phyloP scores from a whole-genome alignment of 2,329 filamentous ascomycete genomes.

The Fusarium chlamydosporum region DNA sequence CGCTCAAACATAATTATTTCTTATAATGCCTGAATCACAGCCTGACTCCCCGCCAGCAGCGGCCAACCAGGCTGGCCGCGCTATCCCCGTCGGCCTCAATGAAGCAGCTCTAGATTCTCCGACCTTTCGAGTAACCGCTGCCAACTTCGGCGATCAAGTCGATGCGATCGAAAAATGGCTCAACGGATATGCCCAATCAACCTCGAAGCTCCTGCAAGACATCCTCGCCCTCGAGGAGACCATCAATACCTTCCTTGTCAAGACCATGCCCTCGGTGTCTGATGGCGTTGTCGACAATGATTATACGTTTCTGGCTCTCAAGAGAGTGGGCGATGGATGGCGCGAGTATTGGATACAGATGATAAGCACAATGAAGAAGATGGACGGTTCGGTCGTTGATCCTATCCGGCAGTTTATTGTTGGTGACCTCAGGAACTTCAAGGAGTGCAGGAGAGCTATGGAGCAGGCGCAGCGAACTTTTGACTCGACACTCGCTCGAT shows the following conservation, averaged over 20 bases:
- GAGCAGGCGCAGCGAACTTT: constrained; percentile 87
- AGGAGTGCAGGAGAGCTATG: constrained; percentile 81
- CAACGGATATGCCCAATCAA: constrained; percentile 69
- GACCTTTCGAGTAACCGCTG: constrained; percentile 88
- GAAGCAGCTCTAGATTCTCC: constrained; percentile 97
- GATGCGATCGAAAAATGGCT: constrained; percentile 95
- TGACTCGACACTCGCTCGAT: constrained; percentile 84
- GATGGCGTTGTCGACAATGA: constrained; percentile 94
- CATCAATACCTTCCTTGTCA: constrained; percentile 81
- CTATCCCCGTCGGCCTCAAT: constrained; percentile 84
- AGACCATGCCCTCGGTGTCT: constrained; percentile 81
- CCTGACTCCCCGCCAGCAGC: constrained; percentile 42
- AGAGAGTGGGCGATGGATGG: constrained; percentile 85
- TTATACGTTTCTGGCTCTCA: constrained; percentile 90
- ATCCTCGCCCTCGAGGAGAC: constrained; percentile 82
- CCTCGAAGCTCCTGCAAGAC: constrained; percentile 70
- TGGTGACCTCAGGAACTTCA: constrained; percentile 86
- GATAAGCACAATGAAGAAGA: constrained; percentile 79
- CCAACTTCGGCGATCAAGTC: constrained; percentile 92
- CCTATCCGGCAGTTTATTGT: constrained; percentile 84
- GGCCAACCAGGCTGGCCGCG: constrained; percentile 44
- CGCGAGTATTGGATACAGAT: constrained; percentile 89
- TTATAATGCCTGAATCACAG: constrained; percentile 44
- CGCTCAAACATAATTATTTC: constrained; percentile 32
- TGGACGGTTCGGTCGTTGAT: constrained; percentile 83